Evolutionary conservation across 1,284 basidiomycete genomes (phyloP).

Genomic region (Peniophora sp.): DNA sequence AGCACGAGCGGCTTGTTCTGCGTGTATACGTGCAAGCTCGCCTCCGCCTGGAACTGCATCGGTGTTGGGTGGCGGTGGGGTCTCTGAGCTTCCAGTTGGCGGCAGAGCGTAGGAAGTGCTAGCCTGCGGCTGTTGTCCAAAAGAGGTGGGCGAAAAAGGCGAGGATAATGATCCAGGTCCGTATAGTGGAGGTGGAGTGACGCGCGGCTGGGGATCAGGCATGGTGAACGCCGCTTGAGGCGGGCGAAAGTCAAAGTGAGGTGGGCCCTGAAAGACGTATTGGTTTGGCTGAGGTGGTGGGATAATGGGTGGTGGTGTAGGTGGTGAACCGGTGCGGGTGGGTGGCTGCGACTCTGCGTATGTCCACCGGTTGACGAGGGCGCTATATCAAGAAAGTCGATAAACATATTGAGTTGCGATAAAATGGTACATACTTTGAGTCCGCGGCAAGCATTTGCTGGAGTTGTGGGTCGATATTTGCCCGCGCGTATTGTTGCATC

Average conservation of each 20-base stretch:
- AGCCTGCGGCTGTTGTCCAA: not conserved
- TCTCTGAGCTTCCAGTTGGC: not conserved
- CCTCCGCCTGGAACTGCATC: conserved; percentile 28
- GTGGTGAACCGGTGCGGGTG: no score
- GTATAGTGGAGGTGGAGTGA: not conserved
- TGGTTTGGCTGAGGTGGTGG: not conserved
- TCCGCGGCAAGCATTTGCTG: not conserved
- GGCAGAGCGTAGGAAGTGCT: not conserved
- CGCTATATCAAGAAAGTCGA: not conserved
- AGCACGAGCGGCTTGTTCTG: conserved; percentile 35
- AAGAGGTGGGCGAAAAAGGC: not conserved
- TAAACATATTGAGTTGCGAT: not conserved
- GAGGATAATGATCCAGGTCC: not conserved
- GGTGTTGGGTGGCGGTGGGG: not conserved
- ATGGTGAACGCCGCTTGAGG: not conserved
- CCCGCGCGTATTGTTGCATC: no score
- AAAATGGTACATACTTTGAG: not conserved
- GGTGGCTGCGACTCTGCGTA: not conserved
- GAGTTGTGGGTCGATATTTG: not conserved
- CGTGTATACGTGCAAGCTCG: conserved; percentile 53
- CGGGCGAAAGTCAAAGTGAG: not conserved
- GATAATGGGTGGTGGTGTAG: not conserved
- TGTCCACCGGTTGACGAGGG: not conserved
- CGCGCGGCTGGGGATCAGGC: not conserved
- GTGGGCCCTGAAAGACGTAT: not conserved